Base-by-base conservation (phyloP, 768 basidiomycete genomes). In the Russula griseocarnosa region DNA sequence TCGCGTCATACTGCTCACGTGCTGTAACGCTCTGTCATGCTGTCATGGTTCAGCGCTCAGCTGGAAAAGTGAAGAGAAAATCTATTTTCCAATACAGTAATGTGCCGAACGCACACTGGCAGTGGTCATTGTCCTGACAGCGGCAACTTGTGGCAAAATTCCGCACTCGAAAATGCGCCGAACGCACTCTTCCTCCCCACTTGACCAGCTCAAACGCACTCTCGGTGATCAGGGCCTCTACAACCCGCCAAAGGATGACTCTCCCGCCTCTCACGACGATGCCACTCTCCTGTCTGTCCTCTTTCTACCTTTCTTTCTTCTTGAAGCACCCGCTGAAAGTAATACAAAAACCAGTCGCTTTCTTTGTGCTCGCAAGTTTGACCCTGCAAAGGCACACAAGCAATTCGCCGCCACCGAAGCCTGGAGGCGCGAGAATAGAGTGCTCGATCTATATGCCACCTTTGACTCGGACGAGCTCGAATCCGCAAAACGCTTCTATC, bases 311-410 rank as follows among this genome's bases (percentile, higher is more conserved):
- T n/a, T 28, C 5, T 20, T 16, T 57, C 32, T 55, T 30, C 20
- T 20, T 20, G 16, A 13, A 2, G n/a, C 36, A 34, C 44, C 46
- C n/a, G 49, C 49, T 50, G 26, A 50, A 50, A 32, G n/a, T 9
- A 47, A 8, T 5, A 47, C 6, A 47, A 10, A 6, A n/a, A n/a
- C n/a, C 13, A 93, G 92, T 28, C 88, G 92, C 13, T 94, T 92
- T 71, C 82, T 94, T 3, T 82, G 90, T n/a, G 92, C 92, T 6
- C 79, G 92, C 63, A 78, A 79, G 61, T 93, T 85, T 71, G 81
- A 89, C 63, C 75, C 80, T 16, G 68, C 74, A 22, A 81, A 82
- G 63, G 90, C 91, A 0, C 78, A 83, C 73, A 82, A 83, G 64
- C 89, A 93, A 71, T 92, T 92, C 70, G 73, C 83, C 2, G 80